Evolutionary conservation across 2,329 filamentous ascomycete genomes (phyloP).

Genomic region (Cucurbitaria berberidis): DNA sequence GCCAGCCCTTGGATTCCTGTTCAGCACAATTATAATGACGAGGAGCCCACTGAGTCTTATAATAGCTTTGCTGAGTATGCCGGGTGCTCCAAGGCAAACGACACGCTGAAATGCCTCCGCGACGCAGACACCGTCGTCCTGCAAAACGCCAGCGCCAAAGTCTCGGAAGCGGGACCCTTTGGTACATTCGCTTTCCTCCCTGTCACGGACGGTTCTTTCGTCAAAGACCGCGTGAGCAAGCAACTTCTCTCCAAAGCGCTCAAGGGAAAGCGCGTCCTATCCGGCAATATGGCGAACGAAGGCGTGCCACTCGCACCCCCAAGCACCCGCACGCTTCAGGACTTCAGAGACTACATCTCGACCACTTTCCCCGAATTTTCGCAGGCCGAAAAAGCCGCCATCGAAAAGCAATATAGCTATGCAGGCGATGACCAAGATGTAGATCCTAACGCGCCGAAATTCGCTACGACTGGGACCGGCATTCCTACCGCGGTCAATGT

Average conservation of each 20-base stretch:
- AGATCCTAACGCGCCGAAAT: constrained; percentile 31
- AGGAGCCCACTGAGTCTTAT: constrained; percentile 38
- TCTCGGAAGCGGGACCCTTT: constrained; percentile 44
- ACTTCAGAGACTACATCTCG: constrained; percentile 38
- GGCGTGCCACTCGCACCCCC: constrained; percentile 48
- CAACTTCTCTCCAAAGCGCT: constrained; percentile 32
- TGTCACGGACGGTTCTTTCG: constrained; percentile 50
- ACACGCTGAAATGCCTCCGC: constrained; percentile 39
- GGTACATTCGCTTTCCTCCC: constrained; percentile 53
- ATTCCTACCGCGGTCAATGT: constrained; percentile 37
- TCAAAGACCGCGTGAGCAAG: constrained; percentile 44
- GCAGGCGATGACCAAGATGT: constrained; percentile 30
- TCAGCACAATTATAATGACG: constrained; percentile 42
- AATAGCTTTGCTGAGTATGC: constrained; percentile 38
- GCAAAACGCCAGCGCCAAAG: constrained; percentile 38
- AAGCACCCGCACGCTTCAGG: constrained; percentile 32
- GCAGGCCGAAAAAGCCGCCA: constrained; percentile 25
- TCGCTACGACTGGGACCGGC: constrained; percentile 31
- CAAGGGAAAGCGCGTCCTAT: constrained; percentile 36
- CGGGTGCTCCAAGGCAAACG: constrained; percentile 27
- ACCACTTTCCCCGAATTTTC: constrained; percentile 47
- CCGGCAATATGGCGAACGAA: constrained; percentile 49
- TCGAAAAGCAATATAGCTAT: constrained; percentile 40
- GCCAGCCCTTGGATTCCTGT: constrained; percentile 43
- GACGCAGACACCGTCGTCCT: constrained; percentile 28